Evolutionary conservation across 2,329 filamentous ascomycete species (phyloP).

Genomic region (Aspergillus brunneoviolaceus): DNA sequence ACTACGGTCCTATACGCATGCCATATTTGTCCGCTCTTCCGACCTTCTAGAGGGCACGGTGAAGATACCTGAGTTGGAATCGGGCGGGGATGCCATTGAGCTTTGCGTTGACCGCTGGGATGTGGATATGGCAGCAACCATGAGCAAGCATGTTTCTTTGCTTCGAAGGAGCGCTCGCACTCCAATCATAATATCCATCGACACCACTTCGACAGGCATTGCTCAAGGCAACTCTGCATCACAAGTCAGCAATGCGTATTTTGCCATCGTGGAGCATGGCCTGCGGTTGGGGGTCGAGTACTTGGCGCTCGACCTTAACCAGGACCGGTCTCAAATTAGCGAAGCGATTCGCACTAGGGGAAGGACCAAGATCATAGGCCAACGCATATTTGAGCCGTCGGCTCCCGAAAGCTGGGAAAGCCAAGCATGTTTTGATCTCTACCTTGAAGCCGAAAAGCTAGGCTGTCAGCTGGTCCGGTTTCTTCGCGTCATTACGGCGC

Average conservation of each 20-base stretch:
- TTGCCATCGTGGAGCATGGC: constrained; percentile 40
- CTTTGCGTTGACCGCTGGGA: constrained; percentile 61
- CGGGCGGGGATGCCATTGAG: constrained; percentile 60
- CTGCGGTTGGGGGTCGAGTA: constrained; percentile 44
- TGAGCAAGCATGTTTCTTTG: constrained; percentile 58
- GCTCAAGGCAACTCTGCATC: constrained; percentile 11
- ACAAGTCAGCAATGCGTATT: constrained; percentile 26
- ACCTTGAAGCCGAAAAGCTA: constrained; percentile 37
- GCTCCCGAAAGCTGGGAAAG: constrained; percentile 36
- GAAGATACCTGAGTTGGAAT: constrained; percentile 56
- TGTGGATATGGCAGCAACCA: constrained; percentile 48
- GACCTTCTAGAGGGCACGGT: constrained; percentile 34
- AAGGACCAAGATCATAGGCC: constrained; percentile 44
- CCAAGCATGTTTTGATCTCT: constrained; percentile 32
- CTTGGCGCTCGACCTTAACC: constrained; percentile 37
- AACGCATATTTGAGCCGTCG: constrained; percentile 33
- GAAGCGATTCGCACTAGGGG: constrained; percentile 36
- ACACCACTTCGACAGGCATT: constrained; percentile 31
- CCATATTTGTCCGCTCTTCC: constrained; percentile 40
- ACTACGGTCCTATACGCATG: constrained; percentile 51
- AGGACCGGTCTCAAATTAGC: constrained; percentile 28
- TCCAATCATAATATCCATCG: constrained; percentile 59
- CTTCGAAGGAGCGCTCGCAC: constrained; percentile 57
- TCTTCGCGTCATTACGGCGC: constrained; percentile 33
- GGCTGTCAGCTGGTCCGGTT: constrained; percentile 43